Percentiles rank a stretch among this genome's conserved stretches.
Evolutionary conservation across 2,329 filamentous ascomycete genomes (phyloP).

Genomic region (Calycina herbarum): DNA sequence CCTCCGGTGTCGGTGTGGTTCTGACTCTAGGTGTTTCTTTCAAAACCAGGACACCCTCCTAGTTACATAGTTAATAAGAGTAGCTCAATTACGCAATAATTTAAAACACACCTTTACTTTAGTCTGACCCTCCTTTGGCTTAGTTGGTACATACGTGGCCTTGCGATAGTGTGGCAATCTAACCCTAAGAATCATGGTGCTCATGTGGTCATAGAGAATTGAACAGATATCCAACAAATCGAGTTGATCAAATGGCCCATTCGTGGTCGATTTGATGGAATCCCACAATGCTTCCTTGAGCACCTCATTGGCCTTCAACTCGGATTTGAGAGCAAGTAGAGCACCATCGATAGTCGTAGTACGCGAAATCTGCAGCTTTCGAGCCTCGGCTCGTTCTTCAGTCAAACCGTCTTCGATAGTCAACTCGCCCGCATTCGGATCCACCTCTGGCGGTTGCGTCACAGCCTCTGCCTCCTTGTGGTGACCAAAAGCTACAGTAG

Average conservation of each 20-base stretch:
- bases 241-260: conserved; percentile 49
- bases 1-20: conserved; percentile 20
- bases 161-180: conserved; percentile 50
- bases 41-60: conserved; percentile 34
- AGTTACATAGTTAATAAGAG: conserved; percentile 7
- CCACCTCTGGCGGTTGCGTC: conserved; percentile 19
- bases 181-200: conserved; percentile 48
- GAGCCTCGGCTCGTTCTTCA: conserved; percentile 45
- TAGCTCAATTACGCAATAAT: neutral
- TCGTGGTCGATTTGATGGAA: conserved; percentile 48
- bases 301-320: conserved; percentile 46
- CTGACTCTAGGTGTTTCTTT: conserved; percentile 34
- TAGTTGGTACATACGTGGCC: conserved; percentile 34
- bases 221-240: conserved; percentile 53
- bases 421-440: conserved; percentile 23
- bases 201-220: conserved; percentile 50
- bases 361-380: conserved; percentile 49
- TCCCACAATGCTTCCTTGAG: conserved; percentile 51
- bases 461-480: conserved; percentile 34
- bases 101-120: conserved; percentile 39
- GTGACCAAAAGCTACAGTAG: conserved; percentile 64
- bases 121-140: neutral
- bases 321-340: conserved; percentile 48
- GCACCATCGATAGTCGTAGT: conserved; percentile 50
- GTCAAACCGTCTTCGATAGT: conserved; percentile 44